These are phyloP conservation scores for Westerdykella aurantiaca DNA, from an alignment of 2,329 filamentous ascomycete species.

Conservation along the genomic window DNA sequence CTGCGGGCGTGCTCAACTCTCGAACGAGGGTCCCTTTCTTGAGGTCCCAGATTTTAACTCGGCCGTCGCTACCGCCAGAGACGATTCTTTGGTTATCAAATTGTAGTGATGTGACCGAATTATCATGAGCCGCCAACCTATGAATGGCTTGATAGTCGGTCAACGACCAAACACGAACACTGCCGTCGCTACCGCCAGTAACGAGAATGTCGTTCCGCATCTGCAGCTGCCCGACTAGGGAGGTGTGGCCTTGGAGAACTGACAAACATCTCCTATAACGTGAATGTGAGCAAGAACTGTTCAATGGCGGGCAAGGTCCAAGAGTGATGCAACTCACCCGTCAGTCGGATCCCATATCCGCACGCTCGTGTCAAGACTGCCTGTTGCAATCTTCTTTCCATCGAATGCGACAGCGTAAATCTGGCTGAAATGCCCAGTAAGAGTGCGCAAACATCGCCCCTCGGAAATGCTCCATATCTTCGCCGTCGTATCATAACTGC, in stretches of 20 bases:
- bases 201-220: constrained; percentile 93
- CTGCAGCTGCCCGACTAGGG: constrained; percentile 90
- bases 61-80: constrained; percentile 91
- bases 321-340: constrained; percentile 53
- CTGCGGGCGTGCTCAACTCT: constrained; percentile 83
- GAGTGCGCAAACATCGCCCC: constrained; percentile 81
- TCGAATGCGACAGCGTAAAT: constrained; percentile 99
- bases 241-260: constrained; percentile 93
- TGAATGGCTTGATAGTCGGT: constrained; percentile 89
- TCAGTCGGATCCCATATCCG: constrained; percentile 91
- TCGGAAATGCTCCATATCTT: constrained; percentile 98
- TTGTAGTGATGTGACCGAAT: constrained; percentile 94
- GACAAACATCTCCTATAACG: constrained; percentile 64
- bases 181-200: constrained; percentile 92
- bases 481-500: constrained; percentile 95
- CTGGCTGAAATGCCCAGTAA: constrained; percentile 94
- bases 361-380: constrained; percentile 93
- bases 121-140: constrained; percentile 91
- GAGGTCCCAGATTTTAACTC: constrained; percentile 97
- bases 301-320: neutral
- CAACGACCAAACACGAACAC: constrained; percentile 92
- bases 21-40: constrained; percentile 85
- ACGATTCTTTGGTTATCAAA: constrained; percentile 96
- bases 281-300: neutral
- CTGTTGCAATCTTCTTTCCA: constrained; percentile 85